Conservation (phyloP, 129 eudicot species). For the Helianthus annuus region DNA sequence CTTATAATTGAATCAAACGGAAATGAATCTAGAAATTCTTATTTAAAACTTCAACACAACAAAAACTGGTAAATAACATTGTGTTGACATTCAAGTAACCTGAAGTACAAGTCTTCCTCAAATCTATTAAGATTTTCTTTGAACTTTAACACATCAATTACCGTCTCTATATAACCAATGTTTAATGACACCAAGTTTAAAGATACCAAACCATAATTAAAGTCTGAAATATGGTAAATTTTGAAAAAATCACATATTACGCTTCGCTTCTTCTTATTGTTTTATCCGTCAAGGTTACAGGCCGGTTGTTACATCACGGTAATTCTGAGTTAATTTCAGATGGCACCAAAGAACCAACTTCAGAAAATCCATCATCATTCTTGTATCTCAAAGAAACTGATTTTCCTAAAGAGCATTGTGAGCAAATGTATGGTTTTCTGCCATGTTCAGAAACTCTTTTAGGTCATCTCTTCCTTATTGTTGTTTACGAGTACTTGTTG, state of each 20-base stretch:
- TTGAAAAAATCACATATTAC: background rate
- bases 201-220: conserved; percentile 11
- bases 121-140: conserved; percentile 3
- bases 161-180: conserved; percentile 19
- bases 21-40: background rate
- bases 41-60: conserved; percentile 5
- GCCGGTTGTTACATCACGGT: conserved; percentile 27
- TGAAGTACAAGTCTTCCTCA: conserved; percentile 26
- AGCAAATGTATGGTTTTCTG: conserved; percentile 81
- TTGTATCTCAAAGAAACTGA: conserved; percentile 28
- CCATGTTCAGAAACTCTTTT: conserved; percentile 63
- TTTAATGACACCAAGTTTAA: background rate
- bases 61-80: conserved; percentile 10
- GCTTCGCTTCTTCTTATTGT: conserved; percentile 27
- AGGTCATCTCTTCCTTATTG: conserved; percentile 69
- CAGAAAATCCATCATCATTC: conserved; percentile 14
- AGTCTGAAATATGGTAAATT: conserved; percentile 17
- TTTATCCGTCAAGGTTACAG: conserved; percentile 29
- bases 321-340: conserved; percentile 35
- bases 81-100: conserved; percentile 11
- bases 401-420: conserved; percentile 38
- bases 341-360: conserved; percentile 33
- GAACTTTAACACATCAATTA: conserved; percentile 21
- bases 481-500: conserved; percentile 69
- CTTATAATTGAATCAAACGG: background rate